phyloP scores from a whole-genome alignment of 768 basidiomycete genomes.

The Boletus huronensis region DNA sequence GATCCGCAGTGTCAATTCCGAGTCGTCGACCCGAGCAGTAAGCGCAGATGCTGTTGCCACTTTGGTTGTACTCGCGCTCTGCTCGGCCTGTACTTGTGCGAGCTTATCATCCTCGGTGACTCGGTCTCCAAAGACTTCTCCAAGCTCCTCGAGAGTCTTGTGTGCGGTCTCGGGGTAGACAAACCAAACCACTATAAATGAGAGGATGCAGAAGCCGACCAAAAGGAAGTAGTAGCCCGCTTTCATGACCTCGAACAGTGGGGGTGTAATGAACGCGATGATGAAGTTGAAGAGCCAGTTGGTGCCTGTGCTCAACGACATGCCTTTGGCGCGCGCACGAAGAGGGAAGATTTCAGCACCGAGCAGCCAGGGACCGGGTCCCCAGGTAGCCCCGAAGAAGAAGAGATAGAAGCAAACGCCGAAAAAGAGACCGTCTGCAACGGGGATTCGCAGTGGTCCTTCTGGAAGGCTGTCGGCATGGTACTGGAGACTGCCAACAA shows the following conservation, averaged over 20 bases:
- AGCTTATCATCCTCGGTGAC: constrained; percentile 23
- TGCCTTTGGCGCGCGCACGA: constrained; percentile 38
- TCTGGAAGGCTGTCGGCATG: constrained; percentile 38
- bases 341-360: constrained; percentile 49
- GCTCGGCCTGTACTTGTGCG: constrained; percentile 14
- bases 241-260: constrained; percentile 48
- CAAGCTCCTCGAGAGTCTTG: constrained; percentile 47
- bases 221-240: constrained; percentile 53
- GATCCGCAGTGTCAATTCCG: constrained; percentile 24
- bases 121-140: constrained; percentile 45
- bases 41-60: constrained; percentile 14
- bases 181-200: constrained; percentile 44
- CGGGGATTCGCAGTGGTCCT: constrained; percentile 28
- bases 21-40: constrained; percentile 16
- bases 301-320: constrained; percentile 35
- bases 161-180: constrained; percentile 49
- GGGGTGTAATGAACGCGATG: constrained; percentile 51
- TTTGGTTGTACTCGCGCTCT: constrained; percentile 11
- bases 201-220: constrained; percentile 43
- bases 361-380: constrained; percentile 52
- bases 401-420: constrained; percentile 58
- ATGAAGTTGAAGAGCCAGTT: constrained; percentile 37
- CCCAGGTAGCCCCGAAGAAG: constrained; percentile 56
- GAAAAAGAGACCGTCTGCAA: constrained; percentile 38
- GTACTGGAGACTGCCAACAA: constrained; percentile 53